Evolutionary conservation across 78 protist genomes (phyloP), one percentile per base, ranked within the genome.

Genomic region (Ministeria vibrans): DNA sequence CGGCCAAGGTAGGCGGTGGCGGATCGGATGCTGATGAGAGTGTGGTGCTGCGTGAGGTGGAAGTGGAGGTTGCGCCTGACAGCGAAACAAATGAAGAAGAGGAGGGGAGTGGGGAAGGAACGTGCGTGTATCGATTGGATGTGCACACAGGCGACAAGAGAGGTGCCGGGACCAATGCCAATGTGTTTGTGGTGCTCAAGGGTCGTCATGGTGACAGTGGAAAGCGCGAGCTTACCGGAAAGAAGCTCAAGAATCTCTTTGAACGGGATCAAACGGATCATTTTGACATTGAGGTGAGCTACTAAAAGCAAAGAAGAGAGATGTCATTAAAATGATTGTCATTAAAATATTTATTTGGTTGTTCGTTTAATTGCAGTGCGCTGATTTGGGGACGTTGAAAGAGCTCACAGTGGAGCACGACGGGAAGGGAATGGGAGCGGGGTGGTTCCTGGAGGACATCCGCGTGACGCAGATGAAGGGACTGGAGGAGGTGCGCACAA

Each of bases 141-240:
- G 51, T 62, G 30, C 2, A 6, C 44, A 62, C 80, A 32, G 80
- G 80, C 9, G 55, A 76, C 66, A 27, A 23, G 45, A 1, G 2
- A 25, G 7, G 7, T 49, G 80, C 80, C 70, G 80, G 80, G 32
- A 76, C 80, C 70, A 23, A 76, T 43, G 80, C 80, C 28, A 46
- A 72, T 32, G 77, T 53, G 32, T 76, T 51, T 23, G 49, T 76
- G 62, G 44, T 0, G 28, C 7, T 59, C 32, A 22, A 9, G 11
- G 66, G 66, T 11, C 6, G 7, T 3, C 4, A 25, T 5, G 66
- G 66, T 3, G 66, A 59, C 66, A 59, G 32, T 30, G 66, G 66
- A 22, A 59, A 59, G 66, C 66, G 66, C 7, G 66, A 9, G 11
- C 25, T 59, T n/a, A n/a, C n/a, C n/a, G n/a, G n/a, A n/a, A 72